A percentile compares a stretch with the other conserved stretches of the same genome.
Conservation (phyloP, 805 yeast species). For the Ogataea glucozyma region DNA sequence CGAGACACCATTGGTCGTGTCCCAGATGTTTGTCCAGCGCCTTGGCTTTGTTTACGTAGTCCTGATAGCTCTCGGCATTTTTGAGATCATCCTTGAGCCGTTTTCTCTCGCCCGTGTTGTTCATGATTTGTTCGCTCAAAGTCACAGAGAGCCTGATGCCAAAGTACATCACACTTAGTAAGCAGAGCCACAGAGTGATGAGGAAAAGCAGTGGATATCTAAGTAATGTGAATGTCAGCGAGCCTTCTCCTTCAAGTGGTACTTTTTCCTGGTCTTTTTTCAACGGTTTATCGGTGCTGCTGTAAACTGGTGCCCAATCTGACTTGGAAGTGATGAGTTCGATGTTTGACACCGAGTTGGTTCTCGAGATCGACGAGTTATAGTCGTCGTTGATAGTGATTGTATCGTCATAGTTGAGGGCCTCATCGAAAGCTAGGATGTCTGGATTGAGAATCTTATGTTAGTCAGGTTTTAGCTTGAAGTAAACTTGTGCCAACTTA, state of each 20-base stretch:
- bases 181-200: conserved; percentile 53
- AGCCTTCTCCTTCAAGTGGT: conserved; percentile 20
- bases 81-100: conserved; percentile 51
- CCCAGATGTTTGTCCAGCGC: conserved; percentile 57
- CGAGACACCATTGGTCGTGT: conserved; percentile 62
- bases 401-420: conserved; percentile 37
- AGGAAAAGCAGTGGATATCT: conserved; percentile 66
- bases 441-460: conserved; percentile 23
- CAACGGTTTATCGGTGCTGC: conserved; percentile 1
- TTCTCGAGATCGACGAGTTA: conserved; percentile 10
- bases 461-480: too few species aligned
- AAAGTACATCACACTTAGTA: conserved; percentile 52
- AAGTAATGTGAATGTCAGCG: conserved; percentile 45
- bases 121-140: conserved; percentile 55
- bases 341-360: conserved; percentile 14
- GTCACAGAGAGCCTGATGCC: conserved; percentile 61
- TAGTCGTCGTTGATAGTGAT: conserved; percentile 4
- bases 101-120: conserved; percentile 62
- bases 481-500: too few species aligned
- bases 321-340: conserved; percentile 17
- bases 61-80: conserved; percentile 50
- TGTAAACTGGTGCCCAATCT: conserved; percentile 15
- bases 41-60: conserved; percentile 63
- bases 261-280: neutral
- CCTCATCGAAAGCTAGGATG: conserved; percentile 39